Evolutionary conservation across 2,329 filamentous ascomycete genomes (phyloP).

Genomic region (Exophiala mesophila): DNA sequence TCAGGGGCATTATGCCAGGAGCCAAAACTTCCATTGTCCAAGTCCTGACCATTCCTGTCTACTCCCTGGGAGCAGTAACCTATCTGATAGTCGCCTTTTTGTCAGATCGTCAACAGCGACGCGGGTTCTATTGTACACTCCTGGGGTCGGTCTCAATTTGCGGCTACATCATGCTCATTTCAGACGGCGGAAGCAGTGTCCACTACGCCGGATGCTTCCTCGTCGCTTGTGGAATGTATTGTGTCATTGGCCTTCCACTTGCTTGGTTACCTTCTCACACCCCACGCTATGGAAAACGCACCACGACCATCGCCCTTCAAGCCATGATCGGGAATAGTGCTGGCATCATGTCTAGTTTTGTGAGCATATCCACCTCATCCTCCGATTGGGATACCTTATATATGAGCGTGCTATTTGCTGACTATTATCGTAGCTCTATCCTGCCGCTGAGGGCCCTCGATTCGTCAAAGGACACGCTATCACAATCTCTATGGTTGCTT

Average conservation of each 20-base stretch:
- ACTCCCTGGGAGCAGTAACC: conserved; percentile 63
- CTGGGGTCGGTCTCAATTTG: conserved; percentile 60
- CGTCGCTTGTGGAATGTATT: conserved; percentile 66
- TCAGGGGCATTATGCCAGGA: too few species aligned
- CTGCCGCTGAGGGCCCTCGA: background rate
- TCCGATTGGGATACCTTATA: too few species aligned
- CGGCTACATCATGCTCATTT: conserved; percentile 64
- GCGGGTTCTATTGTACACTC: conserved; percentile 59
- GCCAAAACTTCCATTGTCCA: too few species aligned
- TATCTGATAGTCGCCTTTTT: conserved; percentile 63
- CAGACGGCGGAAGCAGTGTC: conserved; percentile 54
- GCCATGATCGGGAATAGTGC: conserved; percentile 64
- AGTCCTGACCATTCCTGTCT: conserved; percentile 72
- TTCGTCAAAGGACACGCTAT: conserved; percentile 1
- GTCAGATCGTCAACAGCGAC: conserved; percentile 61
- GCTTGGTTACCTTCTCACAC: conserved; percentile 57
- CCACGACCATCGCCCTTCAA: conserved; percentile 64
- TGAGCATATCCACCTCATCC: conserved; percentile 35
- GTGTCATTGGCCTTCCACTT: conserved; percentile 50
- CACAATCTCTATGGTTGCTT: too few species aligned
- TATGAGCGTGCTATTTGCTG: background rate
- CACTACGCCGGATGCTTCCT: conserved; percentile 73
- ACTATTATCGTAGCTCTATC: conserved; percentile 5
- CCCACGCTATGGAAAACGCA: conserved; percentile 70
- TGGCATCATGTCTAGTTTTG: conserved; percentile 68